Conservation (phyloP, 208 protist genomes). For the Trypanosoma brucei region DNA sequence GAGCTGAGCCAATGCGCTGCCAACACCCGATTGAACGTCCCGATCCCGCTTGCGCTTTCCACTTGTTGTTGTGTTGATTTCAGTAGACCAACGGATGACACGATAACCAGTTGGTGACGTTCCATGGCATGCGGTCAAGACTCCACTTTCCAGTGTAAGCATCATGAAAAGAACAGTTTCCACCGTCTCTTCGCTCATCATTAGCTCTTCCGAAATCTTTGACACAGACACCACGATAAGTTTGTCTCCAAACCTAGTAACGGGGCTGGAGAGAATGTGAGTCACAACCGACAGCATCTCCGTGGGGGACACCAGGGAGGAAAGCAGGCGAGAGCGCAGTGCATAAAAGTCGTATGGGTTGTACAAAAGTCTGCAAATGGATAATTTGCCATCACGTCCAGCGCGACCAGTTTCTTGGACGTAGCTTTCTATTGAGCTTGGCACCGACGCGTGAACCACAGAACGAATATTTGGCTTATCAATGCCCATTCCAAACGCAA, state of each 20-base stretch:
- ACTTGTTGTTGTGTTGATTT: neutral
- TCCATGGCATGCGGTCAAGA: conserved; percentile 43
- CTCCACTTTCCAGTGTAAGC: conserved; percentile 23
- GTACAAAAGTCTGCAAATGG: conserved; percentile 80
- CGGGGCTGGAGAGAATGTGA: conserved; percentile 38
- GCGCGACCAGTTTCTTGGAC: conserved; percentile 96
- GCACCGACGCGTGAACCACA: conserved; percentile 94
- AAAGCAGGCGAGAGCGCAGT: conserved; percentile 74
- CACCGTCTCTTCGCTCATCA: conserved; percentile 59
- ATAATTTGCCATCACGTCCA: conserved; percentile 89
- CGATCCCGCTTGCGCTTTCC: conserved; percentile 21
- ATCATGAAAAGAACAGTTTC: conserved; percentile 82
- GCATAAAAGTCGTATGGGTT: conserved; percentile 93
- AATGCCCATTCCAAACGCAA: conserved; percentile 98
- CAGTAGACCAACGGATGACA: conserved; percentile 9
- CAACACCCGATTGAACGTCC: conserved; percentile 27
- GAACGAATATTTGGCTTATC: conserved; percentile 96
- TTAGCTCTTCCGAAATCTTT: conserved; percentile 54
- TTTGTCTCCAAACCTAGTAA: conserved; percentile 39
- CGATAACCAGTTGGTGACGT: conserved; percentile 45
- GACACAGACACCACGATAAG: conserved; percentile 53
- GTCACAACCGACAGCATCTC: conserved; percentile 58
- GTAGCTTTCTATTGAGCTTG: conserved; percentile 95
- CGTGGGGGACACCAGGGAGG: conserved; percentile 43
- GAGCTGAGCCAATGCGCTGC: conserved; percentile 55